Evolutionary conservation across 202 grass and related monocot species (phyloP).

Genomic region (Digitaria exilis): DNA sequence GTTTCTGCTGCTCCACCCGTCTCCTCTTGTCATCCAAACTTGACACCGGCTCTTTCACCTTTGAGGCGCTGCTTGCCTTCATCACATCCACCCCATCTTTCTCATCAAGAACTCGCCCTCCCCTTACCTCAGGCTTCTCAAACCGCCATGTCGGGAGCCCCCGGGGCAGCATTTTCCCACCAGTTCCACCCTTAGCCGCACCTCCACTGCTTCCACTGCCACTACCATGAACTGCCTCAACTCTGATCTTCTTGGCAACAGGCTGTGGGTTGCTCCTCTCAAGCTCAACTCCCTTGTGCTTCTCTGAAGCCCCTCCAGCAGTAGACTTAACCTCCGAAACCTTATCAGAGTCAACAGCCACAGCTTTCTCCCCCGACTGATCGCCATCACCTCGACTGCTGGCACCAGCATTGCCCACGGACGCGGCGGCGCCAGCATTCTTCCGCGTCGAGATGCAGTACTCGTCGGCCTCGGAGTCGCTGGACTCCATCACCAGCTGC

Average conservation of each 20-base stretch:
- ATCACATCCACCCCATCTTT: slow-evolving; percentile 30
- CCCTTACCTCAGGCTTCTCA: slow-evolving; percentile 62
- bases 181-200: slow-evolving; percentile 27
- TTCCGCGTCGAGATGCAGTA: slow-evolving; percentile 39
- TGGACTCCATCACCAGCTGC: slow-evolving; percentile 51
- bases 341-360: slow-evolving; percentile 37
- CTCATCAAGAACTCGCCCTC: slow-evolving; percentile 47
- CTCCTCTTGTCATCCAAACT: slow-evolving; percentile 43
- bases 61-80: slow-evolving; percentile 36
- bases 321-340: slow-evolving; percentile 11
- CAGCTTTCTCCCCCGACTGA: slow-evolving; percentile 24
- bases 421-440: background rate
- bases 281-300: slow-evolving; percentile 25
- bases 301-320: slow-evolving; percentile 28
- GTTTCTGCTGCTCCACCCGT: slow-evolving; percentile 3
- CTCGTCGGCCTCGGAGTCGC: slow-evolving; percentile 67
- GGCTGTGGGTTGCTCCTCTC: slow-evolving; percentile 33
- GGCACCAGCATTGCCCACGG: slow-evolving; percentile 17
- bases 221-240: slow-evolving; percentile 12
- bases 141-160: slow-evolving; percentile 52
- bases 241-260: slow-evolving; percentile 44
- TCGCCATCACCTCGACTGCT: background rate
- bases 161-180: slow-evolving; percentile 46
- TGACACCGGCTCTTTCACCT: slow-evolving; percentile 33
- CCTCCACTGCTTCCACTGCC: slow-evolving; percentile 2